Conservation (phyloP, 1,284 basidiomycete species). For the Gomphus bonarii region DNA sequence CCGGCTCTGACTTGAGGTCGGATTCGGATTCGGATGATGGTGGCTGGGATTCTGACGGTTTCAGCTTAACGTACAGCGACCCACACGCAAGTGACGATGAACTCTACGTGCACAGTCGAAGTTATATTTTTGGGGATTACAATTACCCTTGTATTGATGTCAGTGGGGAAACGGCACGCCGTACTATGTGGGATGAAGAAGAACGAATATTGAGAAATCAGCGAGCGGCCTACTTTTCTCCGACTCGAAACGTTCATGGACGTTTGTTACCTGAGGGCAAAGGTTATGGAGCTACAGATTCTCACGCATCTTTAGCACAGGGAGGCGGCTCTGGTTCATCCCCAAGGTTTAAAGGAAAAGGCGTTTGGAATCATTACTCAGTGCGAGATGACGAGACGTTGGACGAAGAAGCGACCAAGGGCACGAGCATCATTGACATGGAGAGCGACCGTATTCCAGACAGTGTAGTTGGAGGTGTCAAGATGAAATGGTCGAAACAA, state of each 20-base stretch:
- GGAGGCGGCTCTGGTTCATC: background rate
- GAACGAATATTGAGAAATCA: conserved; percentile 60
- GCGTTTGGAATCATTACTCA: background rate
- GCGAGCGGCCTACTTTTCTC: conserved; percentile 59
- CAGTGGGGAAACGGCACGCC: conserved; percentile 60
- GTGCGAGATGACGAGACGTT: background rate
- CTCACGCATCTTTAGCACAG: background rate
- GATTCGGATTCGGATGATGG: conserved; percentile 24
- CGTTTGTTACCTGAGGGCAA: conserved; percentile 6
- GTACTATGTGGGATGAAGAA: conserved; percentile 61
- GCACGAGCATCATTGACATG: conserved; percentile 29
- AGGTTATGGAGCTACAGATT: conserved; percentile 12
- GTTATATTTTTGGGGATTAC: conserved; percentile 85
- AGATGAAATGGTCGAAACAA: conserved; percentile 32
- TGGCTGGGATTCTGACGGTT: conserved; percentile 31
- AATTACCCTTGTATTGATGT: conserved; percentile 86
- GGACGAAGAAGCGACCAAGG: conserved; percentile 15
- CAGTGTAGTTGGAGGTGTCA: conserved; percentile 25
- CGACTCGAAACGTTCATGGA: conserved; percentile 22
- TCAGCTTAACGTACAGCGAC: conserved; percentile 54
- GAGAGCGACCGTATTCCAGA: conserved; percentile 28
- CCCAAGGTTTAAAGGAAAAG: background rate
- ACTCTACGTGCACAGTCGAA: conserved; percentile 59
- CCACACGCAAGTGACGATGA: conserved; percentile 55
- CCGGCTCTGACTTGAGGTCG: conserved; percentile 42